Conservation (phyloP, 2,329 filamentous ascomycete species). For the Aspergillus cejpii region DNA sequence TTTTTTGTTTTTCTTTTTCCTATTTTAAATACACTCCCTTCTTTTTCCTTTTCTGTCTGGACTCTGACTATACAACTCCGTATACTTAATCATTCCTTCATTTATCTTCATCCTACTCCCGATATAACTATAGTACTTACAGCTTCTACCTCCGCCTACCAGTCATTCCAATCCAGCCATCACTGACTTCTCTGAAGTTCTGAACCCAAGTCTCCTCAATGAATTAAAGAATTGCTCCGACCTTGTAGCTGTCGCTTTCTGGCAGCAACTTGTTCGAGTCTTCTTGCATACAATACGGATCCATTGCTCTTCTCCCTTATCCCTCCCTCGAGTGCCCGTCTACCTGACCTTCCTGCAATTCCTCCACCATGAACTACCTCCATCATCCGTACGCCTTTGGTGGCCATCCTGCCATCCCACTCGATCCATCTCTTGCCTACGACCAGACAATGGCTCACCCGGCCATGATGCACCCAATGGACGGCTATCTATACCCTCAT, state of each 20-base stretch:
- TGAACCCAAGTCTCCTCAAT: conserved; percentile 10
- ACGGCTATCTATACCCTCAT: conserved; percentile 35
- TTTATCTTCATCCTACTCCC: neutral
- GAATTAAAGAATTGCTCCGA: conserved; percentile 2
- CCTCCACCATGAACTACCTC: conserved; percentile 34
- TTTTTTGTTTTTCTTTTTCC: conserved; percentile 9
- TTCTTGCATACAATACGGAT: conserved; percentile 1
- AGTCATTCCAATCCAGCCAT: no score
- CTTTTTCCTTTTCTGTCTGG: conserved; percentile 17
- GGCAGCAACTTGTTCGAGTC: conserved; percentile 6
- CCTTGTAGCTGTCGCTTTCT: conserved; percentile 4
- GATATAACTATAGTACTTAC: neutral
- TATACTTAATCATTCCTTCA: neutral
- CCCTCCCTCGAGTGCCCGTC: conserved; percentile 7
- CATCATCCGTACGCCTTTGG: conserved; percentile 35
- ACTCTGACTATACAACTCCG: conserved; percentile 13
- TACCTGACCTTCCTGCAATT: conserved; percentile 5
- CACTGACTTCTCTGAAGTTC: no score
- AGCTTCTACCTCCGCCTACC: neutral
- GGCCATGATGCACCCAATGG: conserved; percentile 35
- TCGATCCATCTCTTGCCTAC: conserved; percentile 35
- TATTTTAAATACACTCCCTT: conserved; percentile 9
- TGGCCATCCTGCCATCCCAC: conserved; percentile 30
- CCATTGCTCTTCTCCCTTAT: conserved; percentile 1
- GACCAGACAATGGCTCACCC: conserved; percentile 34